Evolutionary conservation across 164 flowering plant genomes (phyloP), one percentile per base, ranked within the genome.

Genomic region (Sextonia rubra): DNA sequence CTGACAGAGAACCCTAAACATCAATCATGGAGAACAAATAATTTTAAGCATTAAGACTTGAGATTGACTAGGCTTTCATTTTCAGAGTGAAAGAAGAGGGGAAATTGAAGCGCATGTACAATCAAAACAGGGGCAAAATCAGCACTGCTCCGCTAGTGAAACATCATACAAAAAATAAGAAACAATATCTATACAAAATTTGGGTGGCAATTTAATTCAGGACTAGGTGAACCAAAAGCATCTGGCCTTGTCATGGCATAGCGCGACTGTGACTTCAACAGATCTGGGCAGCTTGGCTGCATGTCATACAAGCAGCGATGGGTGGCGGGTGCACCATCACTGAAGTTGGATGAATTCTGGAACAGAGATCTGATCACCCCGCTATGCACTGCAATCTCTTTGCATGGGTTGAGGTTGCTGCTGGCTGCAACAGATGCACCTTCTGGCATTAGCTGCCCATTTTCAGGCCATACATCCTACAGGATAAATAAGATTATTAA

Each of bases 381-480:
- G 55, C 66, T 37, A 69, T 69, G 79, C 30, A 20, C 56, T 22
- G 49, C 6, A 23, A 61, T 60, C 58, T 80, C 80, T 56, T 71
- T 71, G 76, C 47, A 49, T 20, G 73, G 47, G 17, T 69, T 76
- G 27, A 67, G 67, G 24, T 66, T 64, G 27, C 79, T 18, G 66
- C 67, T 37, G 27, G 12, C 75, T 75, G 77, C 75, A 68, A 49
- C 79, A 49, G 58, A 66, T 62, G 62, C 72, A 64, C 44, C 68
- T 18, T 66, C 69, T 7, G 56, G 64, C 23, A 66, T 56, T 48
- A 77, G 76, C 29, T 60, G 75, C 75, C 55, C 64, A 24, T 23
- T 66, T 44, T 67, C 37, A 66, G 65, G 66, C 81, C 83, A 73
- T 44, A 71, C 62, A 37, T 74, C 85, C 90, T 85, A 83, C 74